These are phyloP conservation scores for Dactylellina drechsleri DNA, from an alignment of 2,329 filamentous ascomycete genomes.

Conservation along the genomic window DNA sequence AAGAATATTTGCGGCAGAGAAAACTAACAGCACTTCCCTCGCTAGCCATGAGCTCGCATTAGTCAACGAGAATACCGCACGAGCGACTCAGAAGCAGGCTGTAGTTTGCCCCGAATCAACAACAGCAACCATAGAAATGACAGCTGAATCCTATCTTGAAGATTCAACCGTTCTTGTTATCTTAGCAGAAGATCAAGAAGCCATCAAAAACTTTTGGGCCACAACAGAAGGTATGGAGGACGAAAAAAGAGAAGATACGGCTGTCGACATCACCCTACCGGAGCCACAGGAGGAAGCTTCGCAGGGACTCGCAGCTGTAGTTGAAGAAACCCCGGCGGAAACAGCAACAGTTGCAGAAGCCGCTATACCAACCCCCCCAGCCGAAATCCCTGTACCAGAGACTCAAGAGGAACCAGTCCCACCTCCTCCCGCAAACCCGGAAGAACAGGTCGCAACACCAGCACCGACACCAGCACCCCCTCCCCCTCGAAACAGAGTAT, in stretches of 20 bases:
- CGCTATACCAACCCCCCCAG: background rate
- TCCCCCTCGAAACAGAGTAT: conserved; percentile 4
- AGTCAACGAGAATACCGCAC: conserved; percentile 22
- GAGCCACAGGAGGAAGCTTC: conserved; percentile 17
- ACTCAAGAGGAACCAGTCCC: background rate
- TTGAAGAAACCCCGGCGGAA: background rate
- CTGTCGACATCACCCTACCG: conserved; percentile 43
- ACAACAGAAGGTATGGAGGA: conserved; percentile 31
- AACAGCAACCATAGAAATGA: conserved; percentile 7
- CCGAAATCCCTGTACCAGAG: conserved; percentile 7
- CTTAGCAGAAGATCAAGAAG: conserved; percentile 37
- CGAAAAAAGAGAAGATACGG: conserved; percentile 8
- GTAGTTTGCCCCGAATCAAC: conserved; percentile 3
- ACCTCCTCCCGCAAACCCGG: background rate
- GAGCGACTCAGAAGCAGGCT: conserved; percentile 34
- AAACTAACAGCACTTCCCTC: conserved; percentile 39
- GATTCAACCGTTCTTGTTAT: conserved; percentile 34
- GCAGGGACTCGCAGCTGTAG: background rate
- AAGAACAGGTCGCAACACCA: background rate
- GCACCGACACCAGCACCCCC: conserved; percentile 17
- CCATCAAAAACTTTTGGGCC: conserved; percentile 28
- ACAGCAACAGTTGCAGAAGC: background rate
- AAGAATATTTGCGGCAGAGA: background rate
- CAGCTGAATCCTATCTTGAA: conserved; percentile 20
- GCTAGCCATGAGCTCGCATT: conserved; percentile 20